These are phyloP conservation scores for Kockiozyma suomiensis DNA, from an alignment of 805 yeast species.

Conservation along the genomic window DNA sequence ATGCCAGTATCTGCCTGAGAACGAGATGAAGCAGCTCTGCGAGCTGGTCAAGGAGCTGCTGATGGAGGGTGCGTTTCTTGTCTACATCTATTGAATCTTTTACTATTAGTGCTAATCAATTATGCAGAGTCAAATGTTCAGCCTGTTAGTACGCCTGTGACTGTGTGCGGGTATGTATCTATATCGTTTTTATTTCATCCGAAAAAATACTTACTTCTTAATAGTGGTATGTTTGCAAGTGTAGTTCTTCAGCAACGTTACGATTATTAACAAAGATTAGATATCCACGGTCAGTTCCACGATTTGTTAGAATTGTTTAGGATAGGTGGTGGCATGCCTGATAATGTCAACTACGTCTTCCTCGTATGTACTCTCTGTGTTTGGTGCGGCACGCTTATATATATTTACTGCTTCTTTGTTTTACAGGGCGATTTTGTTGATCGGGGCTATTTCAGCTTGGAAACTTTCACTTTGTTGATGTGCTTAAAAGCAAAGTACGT, in stretches of 20 bases:
- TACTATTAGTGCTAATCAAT: too few relatives aligned
- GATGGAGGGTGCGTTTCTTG: conserved; percentile 63
- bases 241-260: neutral
- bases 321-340: conserved; percentile 90
- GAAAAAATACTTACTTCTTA: neutral
- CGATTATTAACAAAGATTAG: conserved; percentile 42
- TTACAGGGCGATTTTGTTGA: conserved; percentile 87
- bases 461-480: conserved; percentile 92
- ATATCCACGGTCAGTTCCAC: conserved; percentile 97
- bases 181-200: too few relatives aligned
- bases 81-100: neutral
- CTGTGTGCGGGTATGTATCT: conserved; percentile 67
- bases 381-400: too few relatives aligned
- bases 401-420: too few relatives aligned
- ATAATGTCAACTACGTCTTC: conserved; percentile 77
- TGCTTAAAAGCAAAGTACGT: conserved; percentile 75
- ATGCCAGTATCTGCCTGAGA: conserved; percentile 84
- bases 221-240: conserved; percentile 19
- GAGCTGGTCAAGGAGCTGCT: conserved; percentile 91
- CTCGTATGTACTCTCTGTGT: conserved; percentile 41
- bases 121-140: conserved; percentile 78
- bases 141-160: conserved; percentile 90
- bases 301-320: conserved; percentile 88
- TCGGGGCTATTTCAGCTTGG: conserved; percentile 93
- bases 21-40: conserved; percentile 94